Evolutionary conservation across 1,284 basidiomycete genomes (phyloP).

Genomic region (Testicularia cyperi): DNA sequence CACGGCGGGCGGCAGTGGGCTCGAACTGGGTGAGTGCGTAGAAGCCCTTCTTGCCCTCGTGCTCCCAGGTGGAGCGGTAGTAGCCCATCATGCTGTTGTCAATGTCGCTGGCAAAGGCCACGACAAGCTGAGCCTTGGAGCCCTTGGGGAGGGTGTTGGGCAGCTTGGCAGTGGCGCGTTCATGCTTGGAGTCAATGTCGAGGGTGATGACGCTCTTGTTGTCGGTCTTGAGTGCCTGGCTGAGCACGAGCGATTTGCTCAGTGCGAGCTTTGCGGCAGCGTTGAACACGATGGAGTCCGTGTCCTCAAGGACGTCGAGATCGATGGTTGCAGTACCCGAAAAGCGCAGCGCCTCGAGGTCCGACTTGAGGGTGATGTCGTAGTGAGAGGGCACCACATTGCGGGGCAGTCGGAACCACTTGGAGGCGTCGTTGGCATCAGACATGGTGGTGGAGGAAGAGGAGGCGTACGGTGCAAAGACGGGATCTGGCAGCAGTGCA

Average conservation of each 20-base stretch:
- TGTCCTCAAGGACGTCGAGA: constrained; percentile 72
- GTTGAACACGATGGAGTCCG: constrained; percentile 60
- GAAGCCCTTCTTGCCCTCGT: constrained; percentile 61
- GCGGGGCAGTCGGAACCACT: constrained; percentile 72
- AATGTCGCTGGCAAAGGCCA: constrained; percentile 51
- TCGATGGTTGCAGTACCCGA: constrained; percentile 78
- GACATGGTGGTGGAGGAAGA: too few species aligned
- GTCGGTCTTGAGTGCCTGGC: constrained; percentile 66
- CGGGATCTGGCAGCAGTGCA: constrained; percentile 20
- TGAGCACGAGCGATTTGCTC: constrained; percentile 69
- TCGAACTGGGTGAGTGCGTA: constrained; percentile 63
- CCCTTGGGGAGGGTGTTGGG: constrained; percentile 44
- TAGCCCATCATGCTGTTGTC: constrained; percentile 60
- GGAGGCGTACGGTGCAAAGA: constrained; percentile 27
- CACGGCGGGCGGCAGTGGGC: constrained; percentile 77
- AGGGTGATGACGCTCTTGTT: constrained; percentile 65
- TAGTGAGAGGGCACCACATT: constrained; percentile 78
- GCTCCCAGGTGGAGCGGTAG: constrained; percentile 59
- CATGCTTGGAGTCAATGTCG: constrained; percentile 60
- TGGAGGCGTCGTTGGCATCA: constrained; percentile 38
- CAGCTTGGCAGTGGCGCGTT: constrained; percentile 48
- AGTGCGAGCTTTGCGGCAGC: constrained; percentile 70
- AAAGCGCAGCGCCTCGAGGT: constrained; percentile 74
- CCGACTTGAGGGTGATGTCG: constrained; percentile 75
- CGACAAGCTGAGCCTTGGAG: constrained; percentile 46